Evolutionary conservation across 1,284 basidiomycete species (phyloP), one percentile per base, ranked within the genome.

Genomic region (Chondrostereum purpureum): DNA sequence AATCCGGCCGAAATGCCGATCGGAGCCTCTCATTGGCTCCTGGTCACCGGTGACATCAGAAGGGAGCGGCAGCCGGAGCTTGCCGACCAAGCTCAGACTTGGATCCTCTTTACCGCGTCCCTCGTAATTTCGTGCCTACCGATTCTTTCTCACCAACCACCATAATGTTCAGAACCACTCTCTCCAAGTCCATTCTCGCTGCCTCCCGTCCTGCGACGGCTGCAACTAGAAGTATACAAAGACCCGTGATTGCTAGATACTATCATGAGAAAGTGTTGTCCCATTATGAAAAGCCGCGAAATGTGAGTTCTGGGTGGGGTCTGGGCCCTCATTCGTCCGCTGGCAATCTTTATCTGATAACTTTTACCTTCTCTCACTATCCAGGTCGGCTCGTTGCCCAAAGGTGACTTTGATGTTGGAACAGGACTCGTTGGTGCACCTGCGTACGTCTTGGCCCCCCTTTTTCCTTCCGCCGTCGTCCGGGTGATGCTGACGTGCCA

Each of bases 381-480:
- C 12, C 59, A 96, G 92, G 93, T 98, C 43, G 95, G 95, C 50
- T 96, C 92, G 43, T 79, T 99, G 58, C 86, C 89, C 58, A 98
- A 98, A 73, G 80, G 76, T 55, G 93, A 97, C 62, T 55, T 75
- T 31, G 83, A 96, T 65, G 93, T 99, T 48, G 96, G 96, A 33
- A 97, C 95, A 49, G 96, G 96, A 40, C 87, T 99, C 44, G 96
- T 99, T 42, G 96, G 96, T 47, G 96, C 96, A 46, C 95, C 95
- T 64, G 93, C 92, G 75, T 96, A 76, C 61, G 92, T 85, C n/a
- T 42, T 14, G 19, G 36, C 42, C 39, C n/a, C 37, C 14, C 27
- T 14, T 38, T 47, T 37, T 31, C 44, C 39, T 20, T n/a, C n/a
- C 44, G 38, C 24, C 38, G 2, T 42, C 53, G 59, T 50, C 49